These are phyloP conservation scores for Talaromyces sp. DNA, from an alignment of 2,329 filamentous ascomycete species.

Conservation along the genomic window DNA sequence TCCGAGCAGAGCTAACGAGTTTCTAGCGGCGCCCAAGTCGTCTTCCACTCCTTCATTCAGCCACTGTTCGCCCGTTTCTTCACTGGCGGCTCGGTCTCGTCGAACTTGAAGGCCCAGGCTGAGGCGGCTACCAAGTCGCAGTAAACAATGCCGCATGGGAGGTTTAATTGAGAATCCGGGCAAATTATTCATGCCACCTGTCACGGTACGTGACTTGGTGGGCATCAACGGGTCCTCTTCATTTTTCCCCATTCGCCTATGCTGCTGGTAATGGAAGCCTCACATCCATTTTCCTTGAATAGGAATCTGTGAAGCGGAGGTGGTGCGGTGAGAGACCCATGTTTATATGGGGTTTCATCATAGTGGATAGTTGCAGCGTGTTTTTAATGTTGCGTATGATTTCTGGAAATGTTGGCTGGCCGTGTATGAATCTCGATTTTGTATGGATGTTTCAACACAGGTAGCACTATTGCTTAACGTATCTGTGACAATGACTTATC, in stretches of 20 bases:
- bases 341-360: not conserved
- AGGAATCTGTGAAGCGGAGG: not conserved
- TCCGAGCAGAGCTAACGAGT: conserved; percentile 12
- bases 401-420: not conserved
- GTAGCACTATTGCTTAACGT: conserved; percentile 2
- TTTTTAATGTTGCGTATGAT: not conserved
- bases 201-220: not conserved
- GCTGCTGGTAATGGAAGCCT: not conserved
- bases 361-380: not conserved
- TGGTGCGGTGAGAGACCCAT: not conserved
- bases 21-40: conserved; percentile 80
- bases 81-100: conserved; percentile 67
- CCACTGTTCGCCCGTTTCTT: conserved; percentile 95
- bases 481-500: conserved; percentile 1
- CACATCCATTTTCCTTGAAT: not conserved
- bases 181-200: not conserved
- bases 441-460: conserved; percentile 5
- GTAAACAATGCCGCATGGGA: conserved; percentile 11
- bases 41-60: conserved; percentile 94
- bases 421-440: conserved; percentile 11
- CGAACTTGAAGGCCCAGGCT: conserved; percentile 84
- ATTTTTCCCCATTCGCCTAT: not conserved
- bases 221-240: not conserved
- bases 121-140: conserved; percentile 62
- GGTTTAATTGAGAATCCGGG: conserved; percentile 18